Base-by-base conservation (phyloP, 768 basidiomycete species). In the Leccinum obscurum region DNA sequence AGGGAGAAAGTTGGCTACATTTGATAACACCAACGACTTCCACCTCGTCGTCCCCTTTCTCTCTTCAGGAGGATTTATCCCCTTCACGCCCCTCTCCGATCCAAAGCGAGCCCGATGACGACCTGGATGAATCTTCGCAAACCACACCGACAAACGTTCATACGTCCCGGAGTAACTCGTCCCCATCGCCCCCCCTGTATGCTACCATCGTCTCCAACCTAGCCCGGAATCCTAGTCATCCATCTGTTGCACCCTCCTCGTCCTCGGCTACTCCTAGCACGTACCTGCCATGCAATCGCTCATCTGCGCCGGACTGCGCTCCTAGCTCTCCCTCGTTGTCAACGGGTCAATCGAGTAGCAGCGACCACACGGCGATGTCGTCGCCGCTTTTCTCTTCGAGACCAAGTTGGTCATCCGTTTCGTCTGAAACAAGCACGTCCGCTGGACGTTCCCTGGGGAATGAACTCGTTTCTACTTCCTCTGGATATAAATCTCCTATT, bases 1-100 rank as follows among this genome's bases (percentile, higher is more conserved):
- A 67, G 55, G 71, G 71, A 51, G 69, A 73, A 56, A 74, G 73
- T 53, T 73, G 73, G 72, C 52, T 74, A 15, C 68, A 69, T 52
- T 52, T 73, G 56, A 64, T 67, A n/a, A 74, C 70, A 13, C 68
- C 74, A 2, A 64, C 69, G 6, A 6, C 60, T 30, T 71, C 75
- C 26, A 61, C 54, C 9, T 60, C 65, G 26, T 68, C 75, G 24
- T 69, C 73, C 1, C 59, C 59, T 26, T 50, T 56, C 51, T 62
- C 59, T 52, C 9, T 57, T 1, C 50, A 56, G 3, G 66, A 75
- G n/a, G 75, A 78, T 50, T 44, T 67, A 3, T 48, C 74, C 15
- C 71, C 75, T 5, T 66, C 64, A 41, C 63, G 63, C 22, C 53
- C 74, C 14, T 63, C 67, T 4, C 56, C 37, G 17, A 68, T 66